Base-by-base conservation (phyloP, 768 basidiomycete genomes). In the Tricholomella constricta region DNA sequence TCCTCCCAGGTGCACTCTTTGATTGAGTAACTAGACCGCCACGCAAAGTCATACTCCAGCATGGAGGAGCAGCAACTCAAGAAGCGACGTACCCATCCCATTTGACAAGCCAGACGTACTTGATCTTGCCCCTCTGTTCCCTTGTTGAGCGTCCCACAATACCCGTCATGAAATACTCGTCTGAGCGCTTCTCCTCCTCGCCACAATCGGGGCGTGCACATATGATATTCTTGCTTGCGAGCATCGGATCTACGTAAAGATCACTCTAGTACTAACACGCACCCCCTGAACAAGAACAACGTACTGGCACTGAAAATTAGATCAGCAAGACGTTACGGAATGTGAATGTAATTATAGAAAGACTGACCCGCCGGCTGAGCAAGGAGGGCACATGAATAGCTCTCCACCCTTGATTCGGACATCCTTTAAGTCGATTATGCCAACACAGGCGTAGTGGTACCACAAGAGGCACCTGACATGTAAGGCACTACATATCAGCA, bases 371-470 rank as follows among this genome's bases (percentile, higher is more conserved):
- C 59, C 60, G 2, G 55, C 61, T 29, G 45, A 47, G 59, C 81
- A 83, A 7, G 68, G 60, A 12, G 78, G 81, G 54, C 81, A 83
- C 14, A 60, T 55, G 52, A 78, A 81, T 27, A 59, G 52, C 10
- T 61, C 64, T 0, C 27, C 56, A 6, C 57, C 57, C 32, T 67
- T 63, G 25, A 78, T 51, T n/a, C 78, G 68, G 1, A 61, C 49
- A 54, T 83, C 80, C 0, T 59, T 64, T 2, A 63, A 38, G 11
- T 43, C 49, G n/a, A 15, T 42, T 34, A 82, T 64, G 14, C 74
- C 80, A 23, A 75, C 73, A 52, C 81, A 83, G 6, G 76, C 81
- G 49, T 75, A 78, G 48, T 83, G 81, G 50, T 78, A 82, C 81
- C 81, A 80, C 49, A 56, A 42, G 2, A 69, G 63, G 48, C 78